A percentile compares a stretch with the other conserved stretches of the same genome.
Conservation (phyloP, 164 flowering plant genomes). For the Vitis amurensis region DNA sequence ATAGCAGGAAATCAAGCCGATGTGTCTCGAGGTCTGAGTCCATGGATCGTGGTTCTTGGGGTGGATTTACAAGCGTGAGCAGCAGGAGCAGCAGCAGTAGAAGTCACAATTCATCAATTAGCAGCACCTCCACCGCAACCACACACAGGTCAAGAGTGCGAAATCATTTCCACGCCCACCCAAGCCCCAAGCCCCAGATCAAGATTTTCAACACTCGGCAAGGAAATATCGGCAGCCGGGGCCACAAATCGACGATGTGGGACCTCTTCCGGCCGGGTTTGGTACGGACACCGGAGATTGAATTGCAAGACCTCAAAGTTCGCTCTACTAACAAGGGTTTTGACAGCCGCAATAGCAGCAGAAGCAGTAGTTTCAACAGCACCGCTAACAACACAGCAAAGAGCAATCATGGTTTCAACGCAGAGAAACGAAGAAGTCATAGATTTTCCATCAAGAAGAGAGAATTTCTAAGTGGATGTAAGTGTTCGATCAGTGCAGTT, state of each 20-base stretch:
- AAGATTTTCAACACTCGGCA: conserved; percentile 15
- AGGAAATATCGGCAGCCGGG: conserved; percentile 2
- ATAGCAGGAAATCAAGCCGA: conserved; percentile 9
- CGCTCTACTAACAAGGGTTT: conserved; percentile 21
- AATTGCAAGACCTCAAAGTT: conserved; percentile 40
- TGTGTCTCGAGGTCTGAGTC: conserved; percentile 57
- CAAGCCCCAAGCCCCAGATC: conserved; percentile 66
- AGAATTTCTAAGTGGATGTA: conserved; percentile 42
- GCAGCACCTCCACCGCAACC: conserved; percentile 14
- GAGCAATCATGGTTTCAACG: not conserved
- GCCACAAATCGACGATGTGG: conserved; percentile 45
- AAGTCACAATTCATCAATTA: conserved; percentile 36
- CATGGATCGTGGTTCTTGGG: conserved; percentile 37
- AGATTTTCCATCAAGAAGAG: conserved; percentile 7
- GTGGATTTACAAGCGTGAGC: conserved; percentile 11
- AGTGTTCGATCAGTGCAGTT: conserved; percentile 43
- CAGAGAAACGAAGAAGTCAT: conserved; percentile 6
- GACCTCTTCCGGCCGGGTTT: conserved; percentile 56
- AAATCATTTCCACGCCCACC: conserved; percentile 48
- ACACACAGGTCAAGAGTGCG: conserved; percentile 19
- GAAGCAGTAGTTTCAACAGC: conserved; percentile 18
- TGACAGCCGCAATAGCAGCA: conserved; percentile 38
- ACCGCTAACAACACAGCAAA: not conserved
- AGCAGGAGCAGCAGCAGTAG: conserved; percentile 54
- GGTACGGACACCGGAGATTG: conserved; percentile 63